Evolutionary conservation across 306 rosid species (phyloP).

Genomic region (Cicer cuneatum): DNA sequence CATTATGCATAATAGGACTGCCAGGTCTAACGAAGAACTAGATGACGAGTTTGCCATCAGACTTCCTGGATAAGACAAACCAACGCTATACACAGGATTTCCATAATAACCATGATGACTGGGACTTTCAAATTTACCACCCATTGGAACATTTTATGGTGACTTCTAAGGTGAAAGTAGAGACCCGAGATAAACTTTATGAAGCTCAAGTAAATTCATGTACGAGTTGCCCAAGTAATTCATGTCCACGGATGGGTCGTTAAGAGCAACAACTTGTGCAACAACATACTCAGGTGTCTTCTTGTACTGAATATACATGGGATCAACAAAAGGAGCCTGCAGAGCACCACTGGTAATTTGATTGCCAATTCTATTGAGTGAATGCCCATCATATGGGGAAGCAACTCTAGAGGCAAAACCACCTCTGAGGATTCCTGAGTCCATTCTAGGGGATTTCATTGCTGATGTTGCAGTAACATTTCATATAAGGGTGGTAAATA

Average conservation of each 20-base stretch:
- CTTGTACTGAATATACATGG: constrained; percentile 79
- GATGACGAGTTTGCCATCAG: constrained; percentile 68
- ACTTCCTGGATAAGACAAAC: constrained; percentile 89
- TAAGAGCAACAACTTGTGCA: constrained; percentile 80
- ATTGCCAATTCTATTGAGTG: constrained; percentile 70
- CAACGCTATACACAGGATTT: constrained; percentile 75
- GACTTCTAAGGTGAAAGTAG: constrained; percentile 81
- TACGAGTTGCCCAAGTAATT: constrained; percentile 72
- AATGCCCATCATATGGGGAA: constrained; percentile 67
- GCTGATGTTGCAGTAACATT: constrained; percentile 78
- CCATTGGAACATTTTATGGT: constrained; percentile 68
- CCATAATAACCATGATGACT: constrained; percentile 86
- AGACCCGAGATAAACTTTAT: constrained; percentile 82
- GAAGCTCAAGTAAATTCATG: too few species aligned
- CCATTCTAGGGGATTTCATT: constrained; percentile 76
- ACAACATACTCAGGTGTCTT: constrained; percentile 87
- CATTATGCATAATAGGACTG: constrained; percentile 88
- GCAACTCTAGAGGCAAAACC: constrained; percentile 52
- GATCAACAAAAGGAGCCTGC: constrained; percentile 84
- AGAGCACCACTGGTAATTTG: constrained; percentile 70
- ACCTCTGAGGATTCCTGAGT: constrained; percentile 68
- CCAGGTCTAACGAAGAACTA: constrained; percentile 84
- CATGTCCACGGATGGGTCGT: constrained; percentile 73
- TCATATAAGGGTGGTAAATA: constrained; percentile 79
- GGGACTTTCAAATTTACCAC: constrained; percentile 70